Conservation (phyloP, 176 grass and related monocot species). For the Raddia distichophylla region DNA sequence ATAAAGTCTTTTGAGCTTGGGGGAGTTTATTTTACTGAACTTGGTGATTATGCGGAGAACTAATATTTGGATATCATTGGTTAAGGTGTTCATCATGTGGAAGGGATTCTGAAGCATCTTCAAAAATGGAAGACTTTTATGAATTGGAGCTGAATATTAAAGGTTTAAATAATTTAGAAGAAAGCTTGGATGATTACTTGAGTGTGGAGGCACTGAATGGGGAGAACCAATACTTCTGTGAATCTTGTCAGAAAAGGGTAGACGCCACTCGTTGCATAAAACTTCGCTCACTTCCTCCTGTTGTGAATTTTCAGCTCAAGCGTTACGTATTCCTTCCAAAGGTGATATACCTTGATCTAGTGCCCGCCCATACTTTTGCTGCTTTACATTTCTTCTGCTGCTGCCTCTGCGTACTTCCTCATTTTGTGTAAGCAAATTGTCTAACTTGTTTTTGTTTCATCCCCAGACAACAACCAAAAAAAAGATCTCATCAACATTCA, state of each 20-base stretch:
- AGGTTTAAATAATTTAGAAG: slow-evolving; percentile 83
- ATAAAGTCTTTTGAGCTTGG: not conserved
- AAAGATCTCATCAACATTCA: slow-evolving; percentile 96
- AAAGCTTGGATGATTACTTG: slow-evolving; percentile 95
- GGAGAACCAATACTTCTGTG: slow-evolving; percentile 94
- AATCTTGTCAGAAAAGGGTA: slow-evolving; percentile 82
- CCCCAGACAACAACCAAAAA: slow-evolving; percentile 92
- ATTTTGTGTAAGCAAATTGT: slow-evolving; percentile 19
- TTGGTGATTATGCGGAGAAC: slow-evolving; percentile 36
- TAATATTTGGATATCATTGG: slow-evolving; percentile 35
- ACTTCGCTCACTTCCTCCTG: slow-evolving; percentile 77
- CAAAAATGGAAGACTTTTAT: slow-evolving; percentile 97
- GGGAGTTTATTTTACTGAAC: slow-evolving; percentile 9
- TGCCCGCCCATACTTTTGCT: slow-evolving; percentile 6
- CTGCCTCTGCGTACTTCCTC: slow-evolving; percentile 23
- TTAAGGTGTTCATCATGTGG: slow-evolving; percentile 90
- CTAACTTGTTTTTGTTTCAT: slow-evolving; percentile 40
- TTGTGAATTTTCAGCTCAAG: slow-evolving; percentile 95
- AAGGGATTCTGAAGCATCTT: slow-evolving; percentile 91
- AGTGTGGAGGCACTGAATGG: slow-evolving; percentile 82
- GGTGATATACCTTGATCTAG: slow-evolving; percentile 49
- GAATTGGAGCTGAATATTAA: slow-evolving; percentile 99
- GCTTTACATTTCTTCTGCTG: not conserved
- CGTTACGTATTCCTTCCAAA: slow-evolving; percentile 94
- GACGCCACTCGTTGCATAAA: slow-evolving; percentile 94